phyloP scores from a whole-genome alignment of 2,329 filamentous ascomycete species.

The Didymella exigua region DNA sequence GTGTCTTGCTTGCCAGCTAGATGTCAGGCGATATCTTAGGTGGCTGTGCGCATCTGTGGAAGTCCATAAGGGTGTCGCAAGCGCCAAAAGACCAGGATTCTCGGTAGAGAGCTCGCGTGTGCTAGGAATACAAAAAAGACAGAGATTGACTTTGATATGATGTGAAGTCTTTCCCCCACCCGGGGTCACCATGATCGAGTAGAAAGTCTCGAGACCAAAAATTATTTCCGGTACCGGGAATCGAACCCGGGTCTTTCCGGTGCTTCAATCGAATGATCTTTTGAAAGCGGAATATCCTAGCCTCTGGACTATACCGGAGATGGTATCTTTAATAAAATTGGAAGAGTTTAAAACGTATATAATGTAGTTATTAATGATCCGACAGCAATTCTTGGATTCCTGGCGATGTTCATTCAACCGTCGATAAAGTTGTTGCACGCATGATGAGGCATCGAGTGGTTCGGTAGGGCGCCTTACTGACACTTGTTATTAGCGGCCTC shows the following conservation, averaged over 20 bases:
- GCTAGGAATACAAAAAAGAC: too few relatives aligned
- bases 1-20: too few relatives aligned
- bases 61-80: too few relatives aligned
- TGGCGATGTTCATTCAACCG: too few relatives aligned
- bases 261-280: constrained; percentile 9
- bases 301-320: constrained; percentile 21
- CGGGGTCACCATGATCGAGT: too few relatives aligned
- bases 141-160: too few relatives aligned
- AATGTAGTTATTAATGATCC: neutral
- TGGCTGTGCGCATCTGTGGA: too few relatives aligned
- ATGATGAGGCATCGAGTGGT: neutral
- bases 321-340: constrained; percentile 6
- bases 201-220: neutral
- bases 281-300: constrained; percentile 23
- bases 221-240: constrained; percentile 37
- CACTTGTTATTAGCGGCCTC: neutral
- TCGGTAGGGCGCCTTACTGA: neutral
- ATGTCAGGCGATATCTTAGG: too few relatives aligned
- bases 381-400: too few relatives aligned
- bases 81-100: too few relatives aligned
- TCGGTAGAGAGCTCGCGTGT: too few relatives aligned
- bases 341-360: neutral
- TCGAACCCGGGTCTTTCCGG: constrained; percentile 30
- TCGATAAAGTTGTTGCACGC: neutral
- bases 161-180: too few relatives aligned